A percentile compares a stretch with the other conserved stretches of the same genome.
Conservation (phyloP, 192 early-diverging fungal species). For the Chytriomyces hyalinus region DNA sequence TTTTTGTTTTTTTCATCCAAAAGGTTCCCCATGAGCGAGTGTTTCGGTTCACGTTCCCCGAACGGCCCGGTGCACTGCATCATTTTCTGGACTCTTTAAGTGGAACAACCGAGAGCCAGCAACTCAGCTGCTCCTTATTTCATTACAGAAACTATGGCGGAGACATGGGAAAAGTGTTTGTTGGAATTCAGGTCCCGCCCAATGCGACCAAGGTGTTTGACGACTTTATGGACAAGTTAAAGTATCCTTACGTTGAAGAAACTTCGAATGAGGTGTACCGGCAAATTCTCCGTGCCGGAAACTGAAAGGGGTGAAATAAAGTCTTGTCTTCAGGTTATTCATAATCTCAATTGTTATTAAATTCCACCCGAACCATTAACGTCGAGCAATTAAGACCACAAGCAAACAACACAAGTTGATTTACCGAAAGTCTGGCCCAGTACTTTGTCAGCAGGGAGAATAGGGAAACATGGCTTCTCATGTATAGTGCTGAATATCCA, state of each 20-base stretch:
- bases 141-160: slow-evolving; percentile 96
- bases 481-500: too few species aligned
- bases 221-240: slow-evolving; percentile 77
- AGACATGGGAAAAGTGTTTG: slow-evolving; percentile 91
- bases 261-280: slow-evolving; percentile 88
- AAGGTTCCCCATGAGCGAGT: slow-evolving; percentile 81
- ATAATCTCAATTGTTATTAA: too few species aligned
- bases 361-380: too few species aligned
- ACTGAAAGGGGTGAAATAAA: neutral
- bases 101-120: slow-evolving; percentile 17
- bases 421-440: too few species aligned
- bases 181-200: slow-evolving; percentile 90
- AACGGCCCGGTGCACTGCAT: slow-evolving; percentile 88
- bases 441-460: too few species aligned
- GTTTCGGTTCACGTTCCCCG: slow-evolving; percentile 95
- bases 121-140: slow-evolving; percentile 69
- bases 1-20: neutral
- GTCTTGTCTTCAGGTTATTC: neutral
- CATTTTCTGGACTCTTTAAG: slow-evolving; percentile 79
- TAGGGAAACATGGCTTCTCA: too few species aligned
- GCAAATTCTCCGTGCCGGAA: slow-evolving; percentile 40
- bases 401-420: too few species aligned
- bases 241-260: slow-evolving; percentile 91
- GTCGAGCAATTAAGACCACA: too few species aligned
- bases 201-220: slow-evolving; percentile 68